A percentile compares a stretch with the other conserved stretches of the same genome.
Evolutionary conservation across 352 stramenopile genomes (phyloP).

Genomic region (Phytophthora multivora): DNA sequence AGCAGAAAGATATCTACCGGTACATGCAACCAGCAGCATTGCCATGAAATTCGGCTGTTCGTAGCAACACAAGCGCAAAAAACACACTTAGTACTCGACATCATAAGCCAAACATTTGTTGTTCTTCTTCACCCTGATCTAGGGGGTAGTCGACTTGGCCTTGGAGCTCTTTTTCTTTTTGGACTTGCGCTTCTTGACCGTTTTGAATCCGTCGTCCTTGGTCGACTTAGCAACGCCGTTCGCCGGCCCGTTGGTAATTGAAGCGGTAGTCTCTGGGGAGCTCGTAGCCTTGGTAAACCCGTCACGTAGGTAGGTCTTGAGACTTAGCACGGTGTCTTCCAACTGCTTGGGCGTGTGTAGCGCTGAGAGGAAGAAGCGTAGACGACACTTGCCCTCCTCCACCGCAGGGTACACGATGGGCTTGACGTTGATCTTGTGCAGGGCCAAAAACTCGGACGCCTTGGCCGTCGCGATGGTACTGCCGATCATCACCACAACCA

Average conservation of each 20-base stretch:
- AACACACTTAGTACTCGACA: too few relatives aligned
- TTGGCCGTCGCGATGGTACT: conserved; percentile 80
- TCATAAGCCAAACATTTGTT: too few relatives aligned
- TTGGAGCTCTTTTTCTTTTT: conserved; percentile 34
- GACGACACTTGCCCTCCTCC: conserved; percentile 80
- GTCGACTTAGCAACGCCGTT: conserved; percentile 6
- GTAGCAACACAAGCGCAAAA: too few relatives aligned
- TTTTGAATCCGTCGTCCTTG: conserved; percentile 22
- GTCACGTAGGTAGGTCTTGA: conserved; percentile 44
- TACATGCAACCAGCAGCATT: too few relatives aligned
- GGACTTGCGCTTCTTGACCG: conserved; percentile 30
- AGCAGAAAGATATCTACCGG: too few relatives aligned
- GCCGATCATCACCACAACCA: conserved; percentile 82
- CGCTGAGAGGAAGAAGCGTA: conserved; percentile 88
- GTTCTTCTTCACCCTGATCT: not conserved
- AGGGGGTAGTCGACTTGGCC: conserved; percentile 6
- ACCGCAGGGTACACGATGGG: conserved; percentile 87
- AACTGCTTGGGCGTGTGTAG: conserved; percentile 76
- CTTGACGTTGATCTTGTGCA: conserved; percentile 79
- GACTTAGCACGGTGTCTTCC: conserved; percentile 50
- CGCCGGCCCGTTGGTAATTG: conserved; percentile 2
- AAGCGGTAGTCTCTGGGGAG: not conserved
- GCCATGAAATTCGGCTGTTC: too few relatives aligned
- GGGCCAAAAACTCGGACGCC: conserved; percentile 64
- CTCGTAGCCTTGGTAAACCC: conserved; percentile 6